A percentile compares a stretch with the other conserved stretches of the same genome.
Conservation (phyloP, 1,139 yeast species). For the Kluyveromyces sp. region DNA sequence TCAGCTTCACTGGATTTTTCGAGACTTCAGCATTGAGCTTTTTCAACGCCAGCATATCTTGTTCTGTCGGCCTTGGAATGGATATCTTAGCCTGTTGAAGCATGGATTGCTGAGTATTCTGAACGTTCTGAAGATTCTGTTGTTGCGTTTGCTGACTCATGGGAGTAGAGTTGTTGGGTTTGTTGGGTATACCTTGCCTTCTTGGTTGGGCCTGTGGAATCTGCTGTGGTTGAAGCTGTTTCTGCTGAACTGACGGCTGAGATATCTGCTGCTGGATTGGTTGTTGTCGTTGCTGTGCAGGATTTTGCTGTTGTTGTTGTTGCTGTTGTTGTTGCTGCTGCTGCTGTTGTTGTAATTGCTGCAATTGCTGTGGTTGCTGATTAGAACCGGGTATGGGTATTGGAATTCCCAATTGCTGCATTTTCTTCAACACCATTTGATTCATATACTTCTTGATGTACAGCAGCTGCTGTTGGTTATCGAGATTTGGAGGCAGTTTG, state of each 20-base stretch:
- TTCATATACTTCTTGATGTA: conserved; percentile 33
- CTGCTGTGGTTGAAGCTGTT: conserved; percentile 2
- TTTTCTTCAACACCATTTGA: conserved; percentile 37
- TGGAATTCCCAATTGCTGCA: conserved; percentile 18
- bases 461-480: conserved; percentile 31
- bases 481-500: conserved; percentile 29
- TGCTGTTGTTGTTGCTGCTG: conserved; percentile 4
- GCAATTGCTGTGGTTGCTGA: conserved; percentile 13
- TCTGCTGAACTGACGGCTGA: conserved; percentile 5
- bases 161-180: conserved; percentile 2
- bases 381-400: conserved; percentile 16
- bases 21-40: conserved; percentile 64
- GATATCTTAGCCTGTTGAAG: conserved; percentile 25
- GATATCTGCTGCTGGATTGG: neutral
- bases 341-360: conserved; percentile 12
- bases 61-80: conserved; percentile 36
- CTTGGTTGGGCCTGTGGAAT: conserved; percentile 1
- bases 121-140: conserved; percentile 11
- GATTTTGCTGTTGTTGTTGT: conserved; percentile 7
- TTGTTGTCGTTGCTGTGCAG: conserved; percentile 1
- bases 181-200: conserved; percentile 2
- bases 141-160: conserved; percentile 8
- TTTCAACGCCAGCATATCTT: conserved; percentile 49
- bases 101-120: conserved; percentile 18
- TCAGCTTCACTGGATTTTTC: conserved; percentile 55